Evolutionary conservation across 306 rosid species (phyloP), one percentile per base, ranked within the genome.

Genomic region (Senna tora): DNA sequence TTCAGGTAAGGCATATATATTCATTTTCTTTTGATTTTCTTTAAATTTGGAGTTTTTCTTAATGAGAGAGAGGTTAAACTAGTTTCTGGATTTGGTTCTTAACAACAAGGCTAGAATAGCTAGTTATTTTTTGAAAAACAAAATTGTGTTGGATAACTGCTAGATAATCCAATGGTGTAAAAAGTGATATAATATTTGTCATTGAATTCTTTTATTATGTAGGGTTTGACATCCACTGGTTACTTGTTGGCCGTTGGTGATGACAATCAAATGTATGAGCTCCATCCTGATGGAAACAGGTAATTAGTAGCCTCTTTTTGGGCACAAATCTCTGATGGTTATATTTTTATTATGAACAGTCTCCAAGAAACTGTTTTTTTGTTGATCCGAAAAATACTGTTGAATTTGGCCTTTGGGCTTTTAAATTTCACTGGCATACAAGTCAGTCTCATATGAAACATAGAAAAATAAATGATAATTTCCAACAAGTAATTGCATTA

Each of bases 231-330:
- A 13, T 22, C 72, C 39, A 41, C 36, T 2, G 57, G 60, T 12
- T 54, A 82, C 55, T 73, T 86, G 78, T 74, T 86, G 67, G 88
- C 88, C 47, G 54, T 88, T 69, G 90, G 88, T 17, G 91, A 82
- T 51, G 93, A 90, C 88, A 75, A 75, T 84, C 86, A 81, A 69
- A 84, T 83, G 88, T 90, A 78, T 16, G 87, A 88, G 82, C 91
- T 90, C 67, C 88, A 87, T 73, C 96, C 96, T 70, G 88, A 86
- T 87, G 97, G 96, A 62, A 95, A 89, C 67, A 89, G 97, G 98
- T 89, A 76, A 63, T 36, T 46, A 60, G 49, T 55, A 60, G 47
- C 22, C 12, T 46, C 52, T 50, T 12, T 53, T 21, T n/a, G 47
- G 39, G 52, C 25, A 19, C 49, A 28, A 42, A 25, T 30, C 46